phyloP scores from a whole-genome alignment of 352 stramenopile species.

The Pythium rishiriense region DNA sequence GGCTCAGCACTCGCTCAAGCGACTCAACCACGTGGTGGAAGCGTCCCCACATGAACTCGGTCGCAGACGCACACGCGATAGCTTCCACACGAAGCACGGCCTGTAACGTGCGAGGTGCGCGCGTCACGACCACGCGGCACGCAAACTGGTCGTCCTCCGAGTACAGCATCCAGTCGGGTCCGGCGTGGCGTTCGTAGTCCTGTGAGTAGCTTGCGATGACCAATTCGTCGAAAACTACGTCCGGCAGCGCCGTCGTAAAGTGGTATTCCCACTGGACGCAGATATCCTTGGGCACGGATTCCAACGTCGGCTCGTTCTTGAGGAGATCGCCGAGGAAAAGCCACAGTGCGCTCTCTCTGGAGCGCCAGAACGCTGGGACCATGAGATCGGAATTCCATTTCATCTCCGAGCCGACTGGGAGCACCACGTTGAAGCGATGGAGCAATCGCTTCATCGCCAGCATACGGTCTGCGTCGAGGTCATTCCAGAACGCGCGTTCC shows the following conservation, averaged over 20 bases:
- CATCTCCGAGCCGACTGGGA: background rate
- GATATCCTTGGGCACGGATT: background rate
- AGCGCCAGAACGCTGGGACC: background rate
- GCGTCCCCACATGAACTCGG: background rate
- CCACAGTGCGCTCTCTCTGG: background rate
- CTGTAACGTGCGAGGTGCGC: background rate
- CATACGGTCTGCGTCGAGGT: background rate
- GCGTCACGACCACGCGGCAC: constrained; percentile 1
- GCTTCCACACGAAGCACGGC: constrained; percentile 6
- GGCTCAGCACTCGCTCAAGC: background rate
- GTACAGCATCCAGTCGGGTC: constrained; percentile 12
- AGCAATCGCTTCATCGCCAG: background rate
- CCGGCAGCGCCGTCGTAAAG: constrained; percentile 21
- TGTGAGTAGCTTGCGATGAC: constrained; percentile 17
- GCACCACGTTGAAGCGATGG: background rate
- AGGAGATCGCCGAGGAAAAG: background rate
- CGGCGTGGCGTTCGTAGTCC: background rate
- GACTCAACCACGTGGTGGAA: background rate
- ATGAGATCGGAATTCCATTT: background rate
- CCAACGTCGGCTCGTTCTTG: background rate
- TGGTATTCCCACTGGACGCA: constrained; percentile 29
- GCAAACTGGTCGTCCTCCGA: background rate
- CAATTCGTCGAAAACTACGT: constrained; percentile 30
- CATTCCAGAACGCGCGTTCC: background rate
- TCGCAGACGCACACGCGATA: background rate